Evolutionary conservation across 768 basidiomycete genomes (phyloP), one percentile per base, ranked within the genome.

Genomic region (Pleurotus platypus): DNA sequence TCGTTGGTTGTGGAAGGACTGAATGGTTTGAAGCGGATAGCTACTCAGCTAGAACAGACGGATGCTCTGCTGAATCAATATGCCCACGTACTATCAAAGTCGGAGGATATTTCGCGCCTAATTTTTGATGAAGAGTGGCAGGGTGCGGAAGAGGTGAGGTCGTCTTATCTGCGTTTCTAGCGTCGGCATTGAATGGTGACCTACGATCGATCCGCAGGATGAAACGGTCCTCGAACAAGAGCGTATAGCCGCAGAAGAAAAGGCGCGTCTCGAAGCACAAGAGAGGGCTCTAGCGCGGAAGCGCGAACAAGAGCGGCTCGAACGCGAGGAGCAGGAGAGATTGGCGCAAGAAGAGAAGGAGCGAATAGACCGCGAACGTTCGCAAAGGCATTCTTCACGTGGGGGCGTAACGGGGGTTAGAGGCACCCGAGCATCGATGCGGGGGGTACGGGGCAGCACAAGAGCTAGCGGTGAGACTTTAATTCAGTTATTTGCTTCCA

Each of bases 51-150:
- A 35, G 79, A 78, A 47, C 82, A 91, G 61, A 92, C 90, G 0
- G 84, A 92, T 63, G 81, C 79, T 1, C 71, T 92, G 57, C 72
- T 92, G 58, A 85, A 89, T 69, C 88, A 84, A 77, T 92, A 92
- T 65, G 80, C 89, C 43, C 72, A 71, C 42, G 82, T 90, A 47
- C 73, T 92, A 16, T 79, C 82, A 4, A 85, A 82, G 66, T 88
- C 89, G 2, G 90, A 91, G 68, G 78, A 82, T 12, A 78, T 82
- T 59, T 74, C 88, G 2, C 80, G 80, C 27, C 69, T 92, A 57
- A 82, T 92, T 15, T 84, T 91, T 59, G 90, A 92, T 66, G 86
- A 90, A 59, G 72, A 81, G 57, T 92, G 88, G 88, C 72, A 80
- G 55, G 90, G 90, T 2, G 87, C 84, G 39, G 86, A 88, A 59